Evolutionary conservation across 169 alveolate species (phyloP), one percentile per base, ranked within the genome.

Genomic region (Eimeria falciformis): DNA sequence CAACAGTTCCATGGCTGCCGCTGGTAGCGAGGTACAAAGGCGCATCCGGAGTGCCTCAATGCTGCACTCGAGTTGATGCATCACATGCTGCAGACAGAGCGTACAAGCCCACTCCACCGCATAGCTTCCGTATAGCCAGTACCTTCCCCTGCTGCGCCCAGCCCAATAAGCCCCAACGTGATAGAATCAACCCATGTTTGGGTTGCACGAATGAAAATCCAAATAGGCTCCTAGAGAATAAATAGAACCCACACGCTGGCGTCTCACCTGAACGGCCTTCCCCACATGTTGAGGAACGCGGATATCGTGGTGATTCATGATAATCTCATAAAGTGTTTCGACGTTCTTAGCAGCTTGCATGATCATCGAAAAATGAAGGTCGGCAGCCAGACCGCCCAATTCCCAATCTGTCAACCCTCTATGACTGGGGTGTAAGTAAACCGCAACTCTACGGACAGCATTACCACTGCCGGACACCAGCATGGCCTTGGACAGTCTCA

Each of bases 341-440:
- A 78, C 29, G 69, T 78, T 50, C 3, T n/a, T 37, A 27, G 87
- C 87, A 23, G 87, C 87, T 53, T 78, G 71, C 1, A 45, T 46
- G 14, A 78, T 78, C 87, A 78, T 50, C 17, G 37, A n/a, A 50
- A 78, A 78, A 53, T 78, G 69, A 18, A 18, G n/a, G 17, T 78
- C 87, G 17, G 87, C 87, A 0, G 87, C 71, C 43, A 47, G 40
- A 7, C 55, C 87, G 12, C 47, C 87, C 11, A 78, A 50, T 29
- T 78, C 87, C 87, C 87, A 78, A 18, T 53, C 87, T 12, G 53
- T 50, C 68, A 78, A 27, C n/a, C 87, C 87, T 25, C 71, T 9
- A 56, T 53, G 43, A 69, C 87, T 78, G 53, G 87, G 87, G 69
- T 78, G 87, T 78, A 78, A 4, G 33, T 78, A 78, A 66, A 78